These are phyloP conservation scores for Puccinia hordei DNA, from an alignment of 1,284 basidiomycete genomes.

Conservation along the genomic window DNA sequence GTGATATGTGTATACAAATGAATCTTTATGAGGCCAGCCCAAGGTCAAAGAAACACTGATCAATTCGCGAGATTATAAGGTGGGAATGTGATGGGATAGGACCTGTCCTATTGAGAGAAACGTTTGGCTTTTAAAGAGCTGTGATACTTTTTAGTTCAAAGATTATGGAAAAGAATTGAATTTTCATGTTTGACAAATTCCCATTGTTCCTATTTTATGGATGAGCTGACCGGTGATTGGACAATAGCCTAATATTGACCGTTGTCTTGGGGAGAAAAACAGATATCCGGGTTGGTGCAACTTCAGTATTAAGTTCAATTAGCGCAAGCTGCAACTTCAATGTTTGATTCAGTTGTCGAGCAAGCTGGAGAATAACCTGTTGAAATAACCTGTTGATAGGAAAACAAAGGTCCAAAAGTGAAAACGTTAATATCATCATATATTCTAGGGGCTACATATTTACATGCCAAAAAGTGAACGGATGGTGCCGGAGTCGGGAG, in stretches of 20 bases:
- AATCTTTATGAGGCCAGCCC: constrained; percentile 1
- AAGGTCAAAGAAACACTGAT: not conserved
- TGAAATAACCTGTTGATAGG: not conserved
- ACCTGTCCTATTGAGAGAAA: not conserved
- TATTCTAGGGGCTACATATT: no score
- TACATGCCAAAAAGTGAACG: no score
- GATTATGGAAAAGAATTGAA: no score
- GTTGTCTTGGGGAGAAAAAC: constrained; percentile 16
- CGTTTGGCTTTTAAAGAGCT: not conserved
- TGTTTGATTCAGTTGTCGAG: not conserved
- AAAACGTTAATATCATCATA: no score
- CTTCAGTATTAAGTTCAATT: not conserved
- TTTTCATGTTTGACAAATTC: not conserved
- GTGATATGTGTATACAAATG: not conserved
- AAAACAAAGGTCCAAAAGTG: no score
- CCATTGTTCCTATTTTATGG: not conserved
- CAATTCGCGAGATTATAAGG: not conserved
- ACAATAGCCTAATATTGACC: not conserved
- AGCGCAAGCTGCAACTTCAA: not conserved
- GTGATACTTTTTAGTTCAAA: not conserved
- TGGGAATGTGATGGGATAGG: no score
- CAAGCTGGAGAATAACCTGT: no score
- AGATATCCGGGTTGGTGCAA: not conserved
- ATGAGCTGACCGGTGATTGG: not conserved
- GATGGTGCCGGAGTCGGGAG: no score